Evolutionary conservation across 352 stramenopile genomes (phyloP), one percentile per base, ranked within the genome.

Genomic region (Globisporangium lucens): DNA sequence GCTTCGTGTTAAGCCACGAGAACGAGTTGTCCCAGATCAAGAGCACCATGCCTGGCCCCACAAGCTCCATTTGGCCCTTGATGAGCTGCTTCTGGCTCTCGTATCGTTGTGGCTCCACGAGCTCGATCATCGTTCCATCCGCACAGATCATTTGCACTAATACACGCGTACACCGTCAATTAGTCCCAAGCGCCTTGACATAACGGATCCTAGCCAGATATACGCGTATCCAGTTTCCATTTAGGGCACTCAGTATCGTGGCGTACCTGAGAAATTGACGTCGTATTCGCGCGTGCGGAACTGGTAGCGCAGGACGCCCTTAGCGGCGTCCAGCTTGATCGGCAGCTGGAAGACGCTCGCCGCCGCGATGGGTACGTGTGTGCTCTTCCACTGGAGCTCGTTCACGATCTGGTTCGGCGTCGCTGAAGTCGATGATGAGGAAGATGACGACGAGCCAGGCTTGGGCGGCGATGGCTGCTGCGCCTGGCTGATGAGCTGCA

Each of bases 21-120:
- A 87, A 94, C 57, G 80, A 89, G 52, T 94, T 94, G 75, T 94
- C 84, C 83, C 83, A 94, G 29, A 90, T 49, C 24, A 94, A 63
- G 69, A 91, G 61, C 65, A 89, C 69, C 69, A 90, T 80, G 0
- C 82, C 86, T 0, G 83, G 86, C 0, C 86, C 86, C 1, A 64
- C 65, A 47, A 94, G 73, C 53, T 72, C 57, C 2, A 91, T 64
- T 17, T 72, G 65, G 1, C 79, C 83, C 46, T 72, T 63, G 30
- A 92, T 71, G 49, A 75, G 63, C 52, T 82, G 66, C 55, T 77
- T 82, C 56, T 93, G 84, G 51, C 82, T 89, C 73, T 91, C 79
- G 69, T 90, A 93, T 38, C 82, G 80, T 56, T 76, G 79, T 63
- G 75, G 58, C 56, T 78, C 75, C 24, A 88, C 43, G 51, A 93